phyloP scores from a whole-genome alignment of 345 rosid species.

The Cardamine resedifolia region DNA sequence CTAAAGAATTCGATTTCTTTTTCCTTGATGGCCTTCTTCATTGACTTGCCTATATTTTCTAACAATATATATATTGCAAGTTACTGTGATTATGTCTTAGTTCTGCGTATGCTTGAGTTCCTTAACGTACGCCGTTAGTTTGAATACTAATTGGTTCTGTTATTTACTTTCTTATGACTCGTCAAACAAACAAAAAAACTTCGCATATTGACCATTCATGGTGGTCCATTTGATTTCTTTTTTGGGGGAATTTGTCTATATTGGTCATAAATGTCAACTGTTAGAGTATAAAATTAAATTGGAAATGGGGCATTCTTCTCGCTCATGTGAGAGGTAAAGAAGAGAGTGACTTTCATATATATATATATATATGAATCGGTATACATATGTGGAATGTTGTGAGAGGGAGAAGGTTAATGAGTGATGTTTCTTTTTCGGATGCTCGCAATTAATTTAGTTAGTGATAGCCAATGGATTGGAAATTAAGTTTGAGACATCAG shows the following conservation, averaged over 20 bases:
- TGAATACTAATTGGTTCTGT: constrained; percentile 9
- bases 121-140: constrained; percentile 33
- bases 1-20: not conserved
- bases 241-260: not conserved
- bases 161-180: not conserved
- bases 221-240: constrained; percentile 21
- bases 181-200: not conserved
- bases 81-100: constrained; percentile 2
- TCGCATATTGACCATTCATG: constrained; percentile 6
- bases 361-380: not conserved
- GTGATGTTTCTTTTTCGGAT: constrained; percentile 30
- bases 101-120: constrained; percentile 19
- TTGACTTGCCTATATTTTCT: constrained; percentile 7
- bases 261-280: constrained; percentile 17
- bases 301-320: constrained; percentile 11
- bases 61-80: not conserved
- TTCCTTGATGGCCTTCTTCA: not conserved
- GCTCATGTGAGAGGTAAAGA: constrained; percentile 7
- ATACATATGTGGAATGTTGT: constrained; percentile 17
- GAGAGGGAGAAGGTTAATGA: constrained; percentile 3
- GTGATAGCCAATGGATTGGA: constrained; percentile 1
- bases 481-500: not conserved
- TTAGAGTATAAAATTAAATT: not conserved
- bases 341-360: not conserved
- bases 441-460: constrained; percentile 9